Base-by-base conservation (phyloP, 371 early-diverging fungal species). In the Lichtheimia corymbifera region DNA sequence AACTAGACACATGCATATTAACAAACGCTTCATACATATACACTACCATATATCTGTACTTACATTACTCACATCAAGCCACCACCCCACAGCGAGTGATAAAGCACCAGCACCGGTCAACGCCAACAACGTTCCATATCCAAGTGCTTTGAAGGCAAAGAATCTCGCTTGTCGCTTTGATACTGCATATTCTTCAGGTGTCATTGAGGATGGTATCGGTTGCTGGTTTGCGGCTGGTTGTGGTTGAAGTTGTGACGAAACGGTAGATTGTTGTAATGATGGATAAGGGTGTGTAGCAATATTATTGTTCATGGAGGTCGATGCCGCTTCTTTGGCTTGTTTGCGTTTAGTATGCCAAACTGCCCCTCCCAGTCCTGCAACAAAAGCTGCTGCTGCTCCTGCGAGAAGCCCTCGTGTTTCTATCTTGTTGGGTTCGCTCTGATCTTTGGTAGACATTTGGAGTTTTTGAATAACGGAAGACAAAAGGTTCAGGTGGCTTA, bases 311-410 rank as follows among this genome's bases (percentile, higher is more conserved):
- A 63, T 30, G 50, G 49, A 35, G 18, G 60, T 63, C 20, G 30
- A 25, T 25, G 56, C 45, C 55, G 64, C 58, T 58, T 75, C 62
- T 55, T 67, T 61, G 5, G 66, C 67, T 61, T 77, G 76, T 52
- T 75, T 77, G 52, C 77, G 66, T 57, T 73, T 73, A 11, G 80
- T 75, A 50, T 80, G 67, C 76, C 74, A 75, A 55, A 80, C 74
- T 3, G 80, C 75, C 28, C 80, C 80, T 18, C 70, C 18, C 43
- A 80, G 53, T 25, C 80, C 77, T 41, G 74, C 71, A 47, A 70
- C 77, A 70, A 80, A 80, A 7, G 76, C 74, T 50, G 70, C 66
- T 13, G 70, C 74, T 53, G 77, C 67, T 15, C 73, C 68, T 58
- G 68, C 58, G 14, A 76, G 56, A 51, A 76, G 58, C 25, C 54